phyloP scores from a whole-genome alignment of 371 early-diverging fungal species.

The Dichotomocladium elegans region DNA sequence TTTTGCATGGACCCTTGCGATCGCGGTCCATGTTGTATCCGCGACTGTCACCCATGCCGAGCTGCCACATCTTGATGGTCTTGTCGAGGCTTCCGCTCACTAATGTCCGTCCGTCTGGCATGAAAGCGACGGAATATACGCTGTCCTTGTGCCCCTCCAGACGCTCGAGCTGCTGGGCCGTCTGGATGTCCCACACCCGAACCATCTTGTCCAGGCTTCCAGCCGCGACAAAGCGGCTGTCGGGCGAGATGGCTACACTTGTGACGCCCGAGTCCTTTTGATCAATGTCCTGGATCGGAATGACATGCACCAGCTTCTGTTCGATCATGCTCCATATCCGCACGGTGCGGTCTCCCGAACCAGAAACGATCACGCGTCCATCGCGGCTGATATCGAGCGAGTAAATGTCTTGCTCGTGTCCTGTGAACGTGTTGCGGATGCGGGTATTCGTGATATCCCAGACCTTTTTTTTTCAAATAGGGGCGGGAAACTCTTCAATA shows the following conservation, averaged over 20 bases:
- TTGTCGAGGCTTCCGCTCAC: constrained; percentile 92
- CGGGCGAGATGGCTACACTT: constrained; percentile 82
- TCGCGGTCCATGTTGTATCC: constrained; percentile 24
- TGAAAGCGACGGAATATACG: constrained; percentile 92
- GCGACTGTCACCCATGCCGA: constrained; percentile 36
- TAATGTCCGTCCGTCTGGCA: constrained; percentile 83
- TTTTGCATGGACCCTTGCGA: constrained; percentile 35
- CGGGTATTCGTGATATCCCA: constrained; percentile 66
- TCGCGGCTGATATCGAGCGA: constrained; percentile 91
- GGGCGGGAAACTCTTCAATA: neutral
- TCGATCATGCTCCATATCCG: constrained; percentile 81
- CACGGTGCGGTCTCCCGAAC: constrained; percentile 88
- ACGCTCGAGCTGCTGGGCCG: constrained; percentile 73
- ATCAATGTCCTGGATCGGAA: constrained; percentile 72
- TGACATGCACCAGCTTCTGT: constrained; percentile 61
- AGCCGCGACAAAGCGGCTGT: constrained; percentile 64
- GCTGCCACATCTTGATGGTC: constrained; percentile 91
- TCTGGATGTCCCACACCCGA: constrained; percentile 82
- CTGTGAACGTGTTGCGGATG: constrained; percentile 64
- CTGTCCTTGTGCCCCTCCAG: constrained; percentile 93
- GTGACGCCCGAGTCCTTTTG: constrained; percentile 90
- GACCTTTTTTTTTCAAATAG: constrained; percentile 40
- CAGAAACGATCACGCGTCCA: constrained; percentile 84
- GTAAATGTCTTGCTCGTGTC: constrained; percentile 95
- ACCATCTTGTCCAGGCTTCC: constrained; percentile 89